These are phyloP conservation scores for Chiua sp. DNA, from an alignment of 1,284 basidiomycete genomes.

Conservation along the genomic window DNA sequence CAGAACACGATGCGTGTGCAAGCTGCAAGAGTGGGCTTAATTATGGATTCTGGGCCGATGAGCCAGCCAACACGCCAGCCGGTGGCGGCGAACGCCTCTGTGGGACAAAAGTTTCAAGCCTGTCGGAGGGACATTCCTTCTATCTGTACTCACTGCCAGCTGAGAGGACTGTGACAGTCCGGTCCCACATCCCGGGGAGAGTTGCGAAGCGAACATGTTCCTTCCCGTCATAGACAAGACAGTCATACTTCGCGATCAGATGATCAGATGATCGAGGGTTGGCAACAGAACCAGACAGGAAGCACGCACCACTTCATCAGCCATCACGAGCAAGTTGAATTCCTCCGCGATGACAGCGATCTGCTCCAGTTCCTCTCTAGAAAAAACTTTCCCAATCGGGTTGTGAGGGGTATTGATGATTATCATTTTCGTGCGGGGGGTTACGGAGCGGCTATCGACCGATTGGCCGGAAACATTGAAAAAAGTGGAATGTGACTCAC, in stretches of 20 bases:
- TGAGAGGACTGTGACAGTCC: slow-evolving; percentile 83
- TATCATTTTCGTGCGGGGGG: slow-evolving; percentile 89
- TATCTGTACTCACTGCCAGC: slow-evolving; percentile 68
- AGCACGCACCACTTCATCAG: slow-evolving; percentile 92
- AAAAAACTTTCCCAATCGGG: slow-evolving; percentile 96
- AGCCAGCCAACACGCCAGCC: slow-evolving; percentile 99
- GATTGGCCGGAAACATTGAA: not conserved
- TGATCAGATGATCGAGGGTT: slow-evolving; percentile 5
- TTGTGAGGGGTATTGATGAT: slow-evolving; percentile 97
- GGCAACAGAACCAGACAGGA: not conserved
- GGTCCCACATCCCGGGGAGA: slow-evolving; percentile 98
- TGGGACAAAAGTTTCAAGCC: not conserved
- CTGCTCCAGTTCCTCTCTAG: slow-evolving; percentile 77
- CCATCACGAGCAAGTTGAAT: slow-evolving; percentile 91
- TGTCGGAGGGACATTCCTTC: not conserved
- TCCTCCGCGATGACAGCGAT: slow-evolving; percentile 91
- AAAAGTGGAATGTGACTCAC: slow-evolving; percentile 43
- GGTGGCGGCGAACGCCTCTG: slow-evolving; percentile 97
- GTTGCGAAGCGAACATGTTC: slow-evolving; percentile 93
- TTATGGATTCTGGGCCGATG: slow-evolving; percentile 85
- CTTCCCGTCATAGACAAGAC: slow-evolving; percentile 87
- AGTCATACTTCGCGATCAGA: slow-evolving; percentile 76
- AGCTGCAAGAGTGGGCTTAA: slow-evolving; percentile 87
- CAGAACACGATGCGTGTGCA: slow-evolving; percentile 96
- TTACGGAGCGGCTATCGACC: slow-evolving; percentile 70